phyloP scores from a whole-genome alignment of 768 basidiomycete genomes.

The Leccinum barrowsii region DNA sequence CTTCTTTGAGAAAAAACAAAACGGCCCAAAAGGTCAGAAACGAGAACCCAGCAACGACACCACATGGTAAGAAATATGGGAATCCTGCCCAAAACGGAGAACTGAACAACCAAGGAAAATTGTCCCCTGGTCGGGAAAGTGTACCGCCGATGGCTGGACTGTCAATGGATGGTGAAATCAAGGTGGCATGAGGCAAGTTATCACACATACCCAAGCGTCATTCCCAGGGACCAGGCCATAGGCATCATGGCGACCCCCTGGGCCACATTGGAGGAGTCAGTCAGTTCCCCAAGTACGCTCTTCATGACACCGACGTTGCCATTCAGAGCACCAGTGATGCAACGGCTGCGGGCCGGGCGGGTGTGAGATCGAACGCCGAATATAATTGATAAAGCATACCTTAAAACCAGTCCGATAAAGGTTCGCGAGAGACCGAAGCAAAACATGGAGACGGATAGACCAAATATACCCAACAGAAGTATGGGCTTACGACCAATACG shows the following conservation, averaged over 20 bases:
- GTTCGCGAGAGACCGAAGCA: slow-evolving; percentile 62
- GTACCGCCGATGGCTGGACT: slow-evolving; percentile 59
- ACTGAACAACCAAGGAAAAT: slow-evolving; percentile 47
- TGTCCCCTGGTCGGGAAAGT: slow-evolving; percentile 52
- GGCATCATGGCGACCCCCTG: slow-evolving; percentile 35
- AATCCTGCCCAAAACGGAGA: slow-evolving; percentile 47
- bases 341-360: slow-evolving; percentile 38
- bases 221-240: slow-evolving; percentile 32
- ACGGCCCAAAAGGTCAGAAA: slow-evolving; percentile 19
- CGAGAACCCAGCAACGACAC: slow-evolving; percentile 30
- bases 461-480: slow-evolving; percentile 38
- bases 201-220: slow-evolving; percentile 32
- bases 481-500: slow-evolving; percentile 48
- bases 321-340: slow-evolving; percentile 63
- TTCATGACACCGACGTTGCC: slow-evolving; percentile 76
- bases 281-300: slow-evolving; percentile 64
- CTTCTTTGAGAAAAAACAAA: slow-evolving; percentile 30
- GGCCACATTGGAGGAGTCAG: slow-evolving; percentile 56
- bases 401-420: slow-evolving; percentile 53
- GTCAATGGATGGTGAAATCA: not conserved
- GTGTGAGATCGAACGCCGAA: slow-evolving; percentile 2
- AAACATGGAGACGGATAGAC: slow-evolving; percentile 49
- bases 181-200: not conserved
- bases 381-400: slow-evolving; percentile 33
- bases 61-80: slow-evolving; percentile 46